phyloP scores from a whole-genome alignment of 2,329 filamentous ascomycete genomes.

The Fusarium austroafricanum region DNA sequence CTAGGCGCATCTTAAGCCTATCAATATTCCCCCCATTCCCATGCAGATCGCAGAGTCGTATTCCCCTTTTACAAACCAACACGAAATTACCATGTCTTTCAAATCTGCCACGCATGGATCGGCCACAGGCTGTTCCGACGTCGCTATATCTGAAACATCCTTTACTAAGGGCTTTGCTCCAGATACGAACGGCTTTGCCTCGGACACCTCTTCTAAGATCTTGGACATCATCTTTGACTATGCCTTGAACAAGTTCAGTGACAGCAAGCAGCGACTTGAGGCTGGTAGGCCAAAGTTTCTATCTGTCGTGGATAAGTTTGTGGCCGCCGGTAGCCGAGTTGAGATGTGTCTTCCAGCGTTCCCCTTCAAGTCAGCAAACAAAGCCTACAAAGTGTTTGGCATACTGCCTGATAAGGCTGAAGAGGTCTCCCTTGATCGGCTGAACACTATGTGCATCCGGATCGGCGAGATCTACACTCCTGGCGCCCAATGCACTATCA shows the following conservation, averaged over 20 bases:
- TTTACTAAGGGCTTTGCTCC: background rate
- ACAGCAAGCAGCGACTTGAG: conserved; percentile 6
- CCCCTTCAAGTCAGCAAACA: conserved; percentile 52
- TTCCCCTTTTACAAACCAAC: background rate
- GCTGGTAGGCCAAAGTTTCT: background rate
- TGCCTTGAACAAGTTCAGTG: conserved; percentile 17
- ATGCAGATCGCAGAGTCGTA: background rate
- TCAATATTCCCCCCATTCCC: background rate
- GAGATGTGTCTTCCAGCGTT: conserved; percentile 48
- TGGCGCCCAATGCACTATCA: conserved; percentile 54
- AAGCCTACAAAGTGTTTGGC: conserved; percentile 49
- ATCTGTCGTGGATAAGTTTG: background rate
- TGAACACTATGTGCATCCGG: conserved; percentile 46
- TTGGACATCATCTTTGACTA: conserved; percentile 13
- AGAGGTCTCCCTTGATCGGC: conserved; percentile 43
- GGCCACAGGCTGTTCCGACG: background rate
- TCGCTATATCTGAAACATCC: background rate
- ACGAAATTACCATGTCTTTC: background rate
- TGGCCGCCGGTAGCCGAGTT: background rate
- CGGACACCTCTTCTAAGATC: background rate
- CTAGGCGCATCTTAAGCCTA: background rate
- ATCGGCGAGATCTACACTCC: conserved; percentile 47
- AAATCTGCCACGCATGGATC: background rate
- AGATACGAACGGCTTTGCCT: background rate
- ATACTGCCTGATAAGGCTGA: conserved; percentile 49